phyloP scores from a whole-genome alignment of 352 stramenopile genomes.

The Sclerospora graminicola region DNA sequence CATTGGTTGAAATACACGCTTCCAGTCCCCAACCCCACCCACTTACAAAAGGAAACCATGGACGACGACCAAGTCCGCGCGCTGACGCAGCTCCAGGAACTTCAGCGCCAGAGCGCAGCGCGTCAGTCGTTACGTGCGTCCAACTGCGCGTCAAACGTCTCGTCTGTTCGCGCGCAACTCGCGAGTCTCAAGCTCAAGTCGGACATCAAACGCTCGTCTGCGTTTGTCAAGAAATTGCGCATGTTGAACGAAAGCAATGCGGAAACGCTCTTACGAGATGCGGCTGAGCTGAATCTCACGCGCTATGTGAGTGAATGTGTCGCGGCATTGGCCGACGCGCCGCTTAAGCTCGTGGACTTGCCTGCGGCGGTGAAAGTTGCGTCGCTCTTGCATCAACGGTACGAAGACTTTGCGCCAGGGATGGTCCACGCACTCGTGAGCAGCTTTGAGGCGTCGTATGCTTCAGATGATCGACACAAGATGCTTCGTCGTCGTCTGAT shows the following conservation, averaged over 20 bases:
- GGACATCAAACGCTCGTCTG: conserved; percentile 97
- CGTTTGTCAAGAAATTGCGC: conserved; percentile 96
- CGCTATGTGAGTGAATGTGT: conserved; percentile 94
- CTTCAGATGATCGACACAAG: conserved; percentile 61
- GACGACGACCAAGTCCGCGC: conserved; percentile 8
- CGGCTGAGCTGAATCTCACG: conserved; percentile 88
- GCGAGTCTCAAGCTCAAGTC: conserved; percentile 91
- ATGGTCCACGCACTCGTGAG: conserved; percentile 47
- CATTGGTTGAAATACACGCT: background rate
- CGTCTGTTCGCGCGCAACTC: conserved; percentile 61
- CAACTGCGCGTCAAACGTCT: conserved; percentile 43
- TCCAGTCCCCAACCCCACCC: background rate
- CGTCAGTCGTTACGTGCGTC: conserved; percentile 39
- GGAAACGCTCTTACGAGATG: conserved; percentile 75
- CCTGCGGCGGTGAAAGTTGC: conserved; percentile 75
- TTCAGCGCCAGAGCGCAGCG: conserved; percentile 18
- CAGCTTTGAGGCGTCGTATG: conserved; percentile 46
- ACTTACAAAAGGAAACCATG: conserved; percentile 8
- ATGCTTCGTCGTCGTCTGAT: conserved; percentile 64
- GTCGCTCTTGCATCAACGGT: conserved; percentile 88
- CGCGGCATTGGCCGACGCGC: conserved; percentile 73
- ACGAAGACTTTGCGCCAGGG: conserved; percentile 76
- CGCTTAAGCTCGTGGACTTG: conserved; percentile 83
- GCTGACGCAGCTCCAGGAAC: conserved; percentile 34
- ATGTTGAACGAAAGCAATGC: conserved; percentile 61